A percentile compares a stretch with the other conserved stretches of the same genome.
phyloP scores from a whole-genome alignment of 2,329 filamentous ascomycete species.

The Fusarium sp. region DNA sequence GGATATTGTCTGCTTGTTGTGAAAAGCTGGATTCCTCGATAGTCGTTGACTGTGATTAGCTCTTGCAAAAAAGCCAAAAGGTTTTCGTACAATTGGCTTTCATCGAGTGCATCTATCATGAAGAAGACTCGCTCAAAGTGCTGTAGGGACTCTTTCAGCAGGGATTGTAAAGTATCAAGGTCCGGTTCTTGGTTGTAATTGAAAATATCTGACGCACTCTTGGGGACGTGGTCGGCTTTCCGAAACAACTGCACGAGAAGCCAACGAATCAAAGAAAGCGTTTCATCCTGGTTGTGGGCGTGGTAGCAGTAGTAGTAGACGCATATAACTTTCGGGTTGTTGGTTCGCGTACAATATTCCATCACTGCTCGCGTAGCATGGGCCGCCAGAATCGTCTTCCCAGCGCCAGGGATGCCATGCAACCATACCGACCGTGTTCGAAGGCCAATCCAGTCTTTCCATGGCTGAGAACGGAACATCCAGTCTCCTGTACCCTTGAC shows the following conservation, averaged over 20 bases:
- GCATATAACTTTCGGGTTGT: fast-evolving
- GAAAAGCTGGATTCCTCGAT: fast-evolving
- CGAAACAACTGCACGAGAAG: neutral
- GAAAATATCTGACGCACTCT: fast-evolving
- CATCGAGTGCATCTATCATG: neutral
- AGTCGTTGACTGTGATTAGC: fast-evolving
- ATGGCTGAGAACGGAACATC: neutral
- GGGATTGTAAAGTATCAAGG: fast-evolving
- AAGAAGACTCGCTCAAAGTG: fast-evolving
- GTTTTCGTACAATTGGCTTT: fast-evolving
- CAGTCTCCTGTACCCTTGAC: neutral
- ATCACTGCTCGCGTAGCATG: fast-evolving
- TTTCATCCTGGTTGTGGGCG: neutral
- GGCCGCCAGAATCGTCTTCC: fast-evolving
- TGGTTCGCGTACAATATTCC: fast-evolving
- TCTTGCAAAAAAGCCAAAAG: fast-evolving
- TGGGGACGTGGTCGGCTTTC: fast-evolving
- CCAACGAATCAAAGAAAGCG: neutral
- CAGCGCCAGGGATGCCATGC: neutral
- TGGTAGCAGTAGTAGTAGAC: neutral
- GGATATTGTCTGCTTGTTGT: neutral
- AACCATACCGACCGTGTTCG: neutral
- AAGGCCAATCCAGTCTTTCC: neutral
- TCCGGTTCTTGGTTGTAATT: fast-evolving
- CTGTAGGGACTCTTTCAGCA: fast-evolving